These are phyloP conservation scores for Camellia lanceoleosa DNA, from an alignment of 148 eudicot species.

Conservation along the genomic window DNA sequence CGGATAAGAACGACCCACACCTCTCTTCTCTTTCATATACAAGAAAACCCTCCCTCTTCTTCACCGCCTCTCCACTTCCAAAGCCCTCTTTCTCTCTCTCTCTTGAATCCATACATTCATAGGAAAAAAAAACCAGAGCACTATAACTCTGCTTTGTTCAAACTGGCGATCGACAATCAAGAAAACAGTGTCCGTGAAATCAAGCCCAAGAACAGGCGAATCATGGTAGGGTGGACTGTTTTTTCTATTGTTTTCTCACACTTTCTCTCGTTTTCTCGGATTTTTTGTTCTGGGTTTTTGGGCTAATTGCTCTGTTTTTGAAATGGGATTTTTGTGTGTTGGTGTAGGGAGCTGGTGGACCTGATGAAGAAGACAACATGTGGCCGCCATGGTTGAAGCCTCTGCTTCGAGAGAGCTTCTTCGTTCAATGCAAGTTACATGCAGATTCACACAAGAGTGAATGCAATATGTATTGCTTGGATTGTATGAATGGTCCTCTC, in stretches of 20 bases:
- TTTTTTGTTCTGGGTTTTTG: background rate
- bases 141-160: constrained; percentile 26
- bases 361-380: constrained; percentile 65
- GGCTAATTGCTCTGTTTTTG: background rate
- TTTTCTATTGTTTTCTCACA: background rate
- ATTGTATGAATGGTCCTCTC: constrained; percentile 70
- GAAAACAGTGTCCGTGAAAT: constrained; percentile 61
- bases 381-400: constrained; percentile 93
- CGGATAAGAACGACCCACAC: constrained; percentile 41
- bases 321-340: background rate
- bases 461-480: constrained; percentile 91
- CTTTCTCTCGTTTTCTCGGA: background rate
- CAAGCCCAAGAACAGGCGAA: constrained; percentile 75
- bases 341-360: constrained; percentile 55
- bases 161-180: constrained; percentile 81
- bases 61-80: constrained; percentile 23
- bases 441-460: constrained; percentile 85
- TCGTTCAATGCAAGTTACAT: constrained; percentile 67
- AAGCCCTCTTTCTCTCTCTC: constrained; percentile 15
- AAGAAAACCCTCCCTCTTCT: constrained; percentile 18
- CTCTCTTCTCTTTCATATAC: constrained; percentile 1
- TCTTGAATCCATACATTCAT: background rate
- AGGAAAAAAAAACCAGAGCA: constrained; percentile 11
- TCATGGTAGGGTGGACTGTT: constrained; percentile 45
- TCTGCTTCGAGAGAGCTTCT: constrained; percentile 55